Conservation (phyloP, 2,329 filamentous ascomycete species). For the Cladosporium colombiae region DNA sequence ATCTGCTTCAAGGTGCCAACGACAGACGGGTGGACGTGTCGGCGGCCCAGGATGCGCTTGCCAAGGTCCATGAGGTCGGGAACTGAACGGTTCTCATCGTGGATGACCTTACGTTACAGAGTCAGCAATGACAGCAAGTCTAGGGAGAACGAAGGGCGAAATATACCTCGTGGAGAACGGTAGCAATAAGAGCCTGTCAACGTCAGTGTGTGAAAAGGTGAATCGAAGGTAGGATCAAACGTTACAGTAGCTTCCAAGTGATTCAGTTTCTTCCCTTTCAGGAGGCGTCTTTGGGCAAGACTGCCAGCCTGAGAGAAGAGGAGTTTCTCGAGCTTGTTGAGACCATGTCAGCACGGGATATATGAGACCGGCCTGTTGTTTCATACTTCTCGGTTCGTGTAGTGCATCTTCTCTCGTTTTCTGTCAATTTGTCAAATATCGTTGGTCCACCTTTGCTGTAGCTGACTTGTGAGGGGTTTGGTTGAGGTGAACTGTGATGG, state of each 20-base stretch:
- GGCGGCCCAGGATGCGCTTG: constrained; percentile 86
- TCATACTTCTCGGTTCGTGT: neutral
- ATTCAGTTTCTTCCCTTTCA: constrained; percentile 84
- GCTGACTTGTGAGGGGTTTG: neutral
- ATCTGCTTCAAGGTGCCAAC: constrained; percentile 76
- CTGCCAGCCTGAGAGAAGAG: constrained; percentile 84
- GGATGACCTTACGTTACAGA: constrained; percentile 95
- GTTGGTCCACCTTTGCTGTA: neutral
- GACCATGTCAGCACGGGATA: neutral
- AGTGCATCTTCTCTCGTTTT: neutral
- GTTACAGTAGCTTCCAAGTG: constrained; percentile 78
- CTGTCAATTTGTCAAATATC: neutral
- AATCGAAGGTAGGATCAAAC: constrained; percentile 73
- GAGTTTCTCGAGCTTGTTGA: constrained; percentile 89
- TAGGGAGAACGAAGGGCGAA: neutral
- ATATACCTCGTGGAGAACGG: neutral
- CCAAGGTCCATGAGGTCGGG: constrained; percentile 91
- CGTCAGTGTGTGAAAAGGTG: neutral
- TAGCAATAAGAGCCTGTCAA: neutral
- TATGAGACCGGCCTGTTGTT: neutral
- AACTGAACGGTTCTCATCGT: constrained; percentile 90
- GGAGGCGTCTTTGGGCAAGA: constrained; percentile 83
- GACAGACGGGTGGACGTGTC: constrained; percentile 85
- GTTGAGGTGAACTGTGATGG: neutral
- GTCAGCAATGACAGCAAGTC: constrained; percentile 46